Evolutionary conservation across 352 stramenopile genomes (phyloP).

Genomic region (Globisporangium orthogonon): DNA sequence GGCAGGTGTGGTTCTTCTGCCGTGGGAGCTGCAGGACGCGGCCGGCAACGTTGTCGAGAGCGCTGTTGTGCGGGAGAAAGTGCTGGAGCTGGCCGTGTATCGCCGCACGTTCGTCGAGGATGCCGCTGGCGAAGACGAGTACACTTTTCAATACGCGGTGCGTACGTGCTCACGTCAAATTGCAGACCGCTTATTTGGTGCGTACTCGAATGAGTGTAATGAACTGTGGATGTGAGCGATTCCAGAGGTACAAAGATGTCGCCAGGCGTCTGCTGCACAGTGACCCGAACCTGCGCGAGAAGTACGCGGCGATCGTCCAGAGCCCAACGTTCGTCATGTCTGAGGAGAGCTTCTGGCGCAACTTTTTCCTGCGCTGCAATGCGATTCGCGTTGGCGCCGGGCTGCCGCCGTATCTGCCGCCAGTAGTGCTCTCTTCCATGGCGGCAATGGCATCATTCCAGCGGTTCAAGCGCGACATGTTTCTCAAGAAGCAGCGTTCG

Average conservation of each 20-base stretch:
- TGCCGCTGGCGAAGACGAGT: constrained; percentile 53
- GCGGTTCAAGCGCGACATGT: constrained; percentile 40
- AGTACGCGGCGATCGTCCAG: constrained; percentile 38
- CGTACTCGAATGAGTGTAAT: no score
- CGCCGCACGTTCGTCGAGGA: constrained; percentile 56
- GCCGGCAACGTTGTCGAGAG: constrained; percentile 30
- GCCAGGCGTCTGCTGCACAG: constrained; percentile 38
- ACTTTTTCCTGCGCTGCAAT: constrained; percentile 71
- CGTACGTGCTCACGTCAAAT: background rate
- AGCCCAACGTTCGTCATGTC: constrained; percentile 27
- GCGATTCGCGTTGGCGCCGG: constrained; percentile 27
- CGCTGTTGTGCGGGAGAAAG: constrained; percentile 33
- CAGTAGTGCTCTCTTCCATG: constrained; percentile 24
- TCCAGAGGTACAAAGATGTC: constrained; percentile 37
- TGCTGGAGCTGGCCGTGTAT: constrained; percentile 56
- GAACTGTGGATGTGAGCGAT: background rate
- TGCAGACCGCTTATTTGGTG: background rate
- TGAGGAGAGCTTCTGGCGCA: constrained; percentile 60
- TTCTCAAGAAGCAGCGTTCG: constrained; percentile 35
- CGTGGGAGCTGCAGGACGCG: constrained; percentile 40
- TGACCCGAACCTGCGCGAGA: constrained; percentile 61
- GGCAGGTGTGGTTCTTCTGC: constrained; percentile 20
- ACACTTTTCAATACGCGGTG: constrained; percentile 44
- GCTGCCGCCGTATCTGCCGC: constrained; percentile 42
- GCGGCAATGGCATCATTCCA: constrained; percentile 37